Conservation (phyloP, 2,329 filamentous ascomycete species). For the Monosporascus ibericus region DNA sequence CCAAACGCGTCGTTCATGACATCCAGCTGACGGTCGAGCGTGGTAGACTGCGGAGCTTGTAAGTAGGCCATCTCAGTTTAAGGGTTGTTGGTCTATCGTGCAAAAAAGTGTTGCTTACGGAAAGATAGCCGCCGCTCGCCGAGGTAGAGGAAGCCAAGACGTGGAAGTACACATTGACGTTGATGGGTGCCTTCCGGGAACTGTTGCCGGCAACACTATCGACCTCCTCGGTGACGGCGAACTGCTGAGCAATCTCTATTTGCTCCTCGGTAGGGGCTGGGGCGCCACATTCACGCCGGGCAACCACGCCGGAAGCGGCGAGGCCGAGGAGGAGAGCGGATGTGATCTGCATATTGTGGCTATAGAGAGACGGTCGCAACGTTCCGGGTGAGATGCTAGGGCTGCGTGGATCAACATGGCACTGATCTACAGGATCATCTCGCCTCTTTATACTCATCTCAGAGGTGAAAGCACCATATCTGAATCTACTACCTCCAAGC, state of each 20-base stretch:
- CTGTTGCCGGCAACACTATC: slow-evolving; percentile 15
- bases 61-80: neutral
- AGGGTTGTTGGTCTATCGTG: neutral
- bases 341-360: slow-evolving; percentile 6
- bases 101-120: slow-evolving; percentile 18
- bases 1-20: slow-evolving; percentile 40
- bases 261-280: slow-evolving; percentile 22
- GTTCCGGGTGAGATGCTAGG: neutral
- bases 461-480: neutral
- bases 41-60: slow-evolving; percentile 23
- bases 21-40: slow-evolving; percentile 34
- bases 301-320: slow-evolving; percentile 4
- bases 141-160: slow-evolving; percentile 27
- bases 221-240: slow-evolving; percentile 20
- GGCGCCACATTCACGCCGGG: slow-evolving; percentile 16
- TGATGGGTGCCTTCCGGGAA: slow-evolving; percentile 17
- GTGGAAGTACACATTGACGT: slow-evolving; percentile 35
- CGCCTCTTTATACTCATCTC: neutral
- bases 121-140: slow-evolving; percentile 28
- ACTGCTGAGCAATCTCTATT: slow-evolving; percentile 14
- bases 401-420: neutral
- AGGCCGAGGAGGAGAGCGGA: slow-evolving; percentile 3
- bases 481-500: neutral
- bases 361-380: neutral
- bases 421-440: neutral